Base-by-base conservation (phyloP, 2,329 filamentous ascomycete species). In the Arthrobotrys iridis region DNA sequence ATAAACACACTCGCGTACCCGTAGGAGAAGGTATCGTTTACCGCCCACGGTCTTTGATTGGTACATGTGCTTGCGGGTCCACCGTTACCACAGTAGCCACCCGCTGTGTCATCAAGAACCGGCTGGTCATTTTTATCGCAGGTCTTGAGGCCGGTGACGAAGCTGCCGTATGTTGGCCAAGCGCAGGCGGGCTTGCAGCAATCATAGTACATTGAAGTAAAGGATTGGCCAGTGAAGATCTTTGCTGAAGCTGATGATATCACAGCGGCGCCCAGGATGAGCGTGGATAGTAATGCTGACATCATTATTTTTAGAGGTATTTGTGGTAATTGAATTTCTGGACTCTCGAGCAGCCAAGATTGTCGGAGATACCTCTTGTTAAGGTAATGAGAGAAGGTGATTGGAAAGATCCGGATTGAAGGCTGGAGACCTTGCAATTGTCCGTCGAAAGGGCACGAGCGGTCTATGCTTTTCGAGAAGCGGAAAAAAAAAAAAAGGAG, bases 161-260 rank as follows among this genome's bases (percentile, higher is more conserved):
- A 74, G 18, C 43, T 6, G 20, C 76, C 77, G 59, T 79, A 77
- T 20, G 71, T 76, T 20, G 48, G 74, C 78, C 77, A 85, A 1
- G 84, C 84, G 81, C 89, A 91, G 22, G 87, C 89, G 20, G 88
- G 87, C 84, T 92, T 91, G 83, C 89, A 91, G 84, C 89, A 91
- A 81, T 91, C 89, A 76, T 80, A 82, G 78, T 82, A 82, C 70
- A 74, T 74, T 50, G 70, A 74, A 26, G 70, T 74, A 22, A 74
- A 74, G 3, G 70, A 74, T 45, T 67, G 26, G 55, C 70, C 70
- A 10, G 70, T 57, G 28, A 67, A 58, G 13, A 63, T 64, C 15
- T 22, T 37, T 37, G 70, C 62, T 18, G 62, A 55, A 10, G 13
- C 22, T 8, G 35, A 8, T 2, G 62, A 40, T 20, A 74, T 20